These are phyloP conservation scores for Volvariella surrecta DNA, from an alignment of 1,284 basidiomycete genomes.

Conservation along the genomic window DNA sequence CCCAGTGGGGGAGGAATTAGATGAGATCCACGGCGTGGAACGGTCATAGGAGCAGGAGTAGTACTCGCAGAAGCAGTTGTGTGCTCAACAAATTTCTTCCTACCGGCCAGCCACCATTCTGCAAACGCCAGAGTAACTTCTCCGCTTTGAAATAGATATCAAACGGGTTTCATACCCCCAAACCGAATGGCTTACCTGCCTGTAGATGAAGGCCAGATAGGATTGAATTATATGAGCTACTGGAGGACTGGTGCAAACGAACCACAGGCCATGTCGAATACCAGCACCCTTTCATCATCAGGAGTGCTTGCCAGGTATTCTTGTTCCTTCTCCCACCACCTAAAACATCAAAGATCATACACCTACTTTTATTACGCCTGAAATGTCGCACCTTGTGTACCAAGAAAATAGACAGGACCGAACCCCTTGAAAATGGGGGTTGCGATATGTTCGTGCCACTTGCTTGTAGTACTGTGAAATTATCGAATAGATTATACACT, in stretches of 20 bases:
- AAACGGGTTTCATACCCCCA: not conserved
- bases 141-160: conserved; percentile 17
- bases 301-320: conserved; percentile 7
- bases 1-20: conserved; percentile 14
- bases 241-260: conserved; percentile 6
- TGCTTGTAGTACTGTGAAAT: conserved; percentile 30
- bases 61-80: not conserved
- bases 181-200: conserved; percentile 19
- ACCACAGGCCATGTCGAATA: conserved; percentile 34
- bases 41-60: not conserved
- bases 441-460: conserved; percentile 59
- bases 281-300: conserved; percentile 12
- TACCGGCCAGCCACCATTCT: conserved; percentile 27
- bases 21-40: conserved; percentile 13
- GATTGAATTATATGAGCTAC: not conserved
- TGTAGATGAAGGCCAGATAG: conserved; percentile 8
- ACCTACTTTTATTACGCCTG: not conserved
- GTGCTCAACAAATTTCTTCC: conserved; percentile 11
- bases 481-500: not conserved
- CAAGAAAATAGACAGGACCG: conserved; percentile 46
- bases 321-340: conserved; percentile 27
- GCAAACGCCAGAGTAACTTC: conserved; percentile 27
- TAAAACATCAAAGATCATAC: conserved; percentile 7
- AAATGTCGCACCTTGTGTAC: conserved; percentile 35
- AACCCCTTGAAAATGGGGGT: conserved; percentile 66